Percentiles rank a stretch among this genome's conserved stretches.
Conservation (phyloP, 1,284 basidiomycete genomes). For the Microstroma glucosiphilum region DNA sequence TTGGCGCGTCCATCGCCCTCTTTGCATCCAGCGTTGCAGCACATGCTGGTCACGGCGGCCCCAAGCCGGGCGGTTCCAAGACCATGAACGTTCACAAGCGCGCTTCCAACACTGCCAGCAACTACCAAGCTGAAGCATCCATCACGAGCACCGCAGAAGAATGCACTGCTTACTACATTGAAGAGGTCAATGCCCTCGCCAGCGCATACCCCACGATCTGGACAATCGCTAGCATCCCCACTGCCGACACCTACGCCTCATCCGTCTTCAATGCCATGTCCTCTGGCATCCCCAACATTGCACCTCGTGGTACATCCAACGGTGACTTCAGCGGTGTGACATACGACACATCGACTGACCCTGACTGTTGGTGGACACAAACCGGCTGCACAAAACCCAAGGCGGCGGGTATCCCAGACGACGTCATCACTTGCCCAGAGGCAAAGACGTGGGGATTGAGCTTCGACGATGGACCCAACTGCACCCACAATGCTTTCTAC, state of each 20-base stretch:
- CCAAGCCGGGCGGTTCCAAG: neutral
- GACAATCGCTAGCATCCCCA: conserved; percentile 50
- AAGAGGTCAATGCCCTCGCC: conserved; percentile 29
- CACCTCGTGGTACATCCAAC: conserved; percentile 45
- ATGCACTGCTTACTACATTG: conserved; percentile 34
- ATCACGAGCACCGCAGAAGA: conserved; percentile 23
- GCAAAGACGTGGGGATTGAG: conserved; percentile 50
- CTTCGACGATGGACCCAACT: conserved; percentile 43
- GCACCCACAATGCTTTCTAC: conserved; percentile 30
- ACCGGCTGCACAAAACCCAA: conserved; percentile 32
- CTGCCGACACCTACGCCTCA: conserved; percentile 51
- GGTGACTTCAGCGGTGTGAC: conserved; percentile 15
- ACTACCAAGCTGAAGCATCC: conserved; percentile 26
- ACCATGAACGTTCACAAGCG: conserved; percentile 2
- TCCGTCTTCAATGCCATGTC: conserved; percentile 47
- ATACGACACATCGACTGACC: conserved; percentile 11
- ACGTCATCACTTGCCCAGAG: conserved; percentile 52
- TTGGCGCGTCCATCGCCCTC: neutral
- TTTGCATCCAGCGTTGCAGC: neutral
- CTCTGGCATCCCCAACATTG: conserved; percentile 48
- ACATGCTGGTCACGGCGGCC: neutral
- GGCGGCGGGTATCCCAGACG: conserved; percentile 30
- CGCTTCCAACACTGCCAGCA: conserved; percentile 10
- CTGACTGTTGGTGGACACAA: conserved; percentile 22
- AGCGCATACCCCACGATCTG: conserved; percentile 44